phyloP scores from a whole-genome alignment of 1,284 basidiomycete genomes.

The Melanopsichium pennsylvanicum region DNA sequence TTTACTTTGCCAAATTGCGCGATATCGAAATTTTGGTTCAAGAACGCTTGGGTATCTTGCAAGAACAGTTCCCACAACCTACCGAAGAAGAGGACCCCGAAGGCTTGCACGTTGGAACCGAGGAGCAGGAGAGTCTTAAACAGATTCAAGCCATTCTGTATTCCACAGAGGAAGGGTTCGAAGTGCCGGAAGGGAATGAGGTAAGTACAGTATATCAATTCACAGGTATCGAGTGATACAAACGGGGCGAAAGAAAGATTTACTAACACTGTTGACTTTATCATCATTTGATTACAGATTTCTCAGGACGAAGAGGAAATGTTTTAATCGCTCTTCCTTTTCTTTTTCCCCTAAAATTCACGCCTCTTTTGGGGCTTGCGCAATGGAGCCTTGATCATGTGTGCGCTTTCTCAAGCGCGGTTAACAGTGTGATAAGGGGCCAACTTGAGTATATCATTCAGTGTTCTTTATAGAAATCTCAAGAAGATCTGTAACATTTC shows the following conservation, averaged over 20 bases:
- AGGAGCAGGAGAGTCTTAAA: conserved; percentile 75
- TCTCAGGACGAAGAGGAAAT: conserved; percentile 35
- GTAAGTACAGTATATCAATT: conserved; percentile 5
- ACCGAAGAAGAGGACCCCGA: conserved; percentile 17
- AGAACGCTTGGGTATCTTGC: conserved; percentile 63
- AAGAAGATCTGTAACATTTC: too few relatives aligned
- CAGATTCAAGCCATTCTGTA: conserved; percentile 94
- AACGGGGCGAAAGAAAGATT: background rate
- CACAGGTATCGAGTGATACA: background rate
- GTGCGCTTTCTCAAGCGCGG: too few relatives aligned
- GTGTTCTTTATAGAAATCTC: too few relatives aligned
- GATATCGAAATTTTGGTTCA: conserved; percentile 91
- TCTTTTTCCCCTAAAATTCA: too few relatives aligned
- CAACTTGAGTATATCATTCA: too few relatives aligned
- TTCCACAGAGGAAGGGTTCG: conserved; percentile 75
- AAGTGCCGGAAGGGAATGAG: conserved; percentile 60
- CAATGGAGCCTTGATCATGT: too few relatives aligned
- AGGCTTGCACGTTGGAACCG: conserved; percentile 11
- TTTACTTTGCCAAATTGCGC: conserved; percentile 88
- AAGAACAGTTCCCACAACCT: conserved; percentile 23
- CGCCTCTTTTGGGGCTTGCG: too few relatives aligned
- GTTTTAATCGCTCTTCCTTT: conserved; percentile 8
- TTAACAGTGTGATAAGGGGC: too few relatives aligned
- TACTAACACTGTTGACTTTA: background rate
- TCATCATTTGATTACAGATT: conserved; percentile 1